Evolutionary conservation across 352 stramenopile genomes (phyloP), one percentile per base, ranked within the genome.

Genomic region (Pythium myriotylum): DNA sequence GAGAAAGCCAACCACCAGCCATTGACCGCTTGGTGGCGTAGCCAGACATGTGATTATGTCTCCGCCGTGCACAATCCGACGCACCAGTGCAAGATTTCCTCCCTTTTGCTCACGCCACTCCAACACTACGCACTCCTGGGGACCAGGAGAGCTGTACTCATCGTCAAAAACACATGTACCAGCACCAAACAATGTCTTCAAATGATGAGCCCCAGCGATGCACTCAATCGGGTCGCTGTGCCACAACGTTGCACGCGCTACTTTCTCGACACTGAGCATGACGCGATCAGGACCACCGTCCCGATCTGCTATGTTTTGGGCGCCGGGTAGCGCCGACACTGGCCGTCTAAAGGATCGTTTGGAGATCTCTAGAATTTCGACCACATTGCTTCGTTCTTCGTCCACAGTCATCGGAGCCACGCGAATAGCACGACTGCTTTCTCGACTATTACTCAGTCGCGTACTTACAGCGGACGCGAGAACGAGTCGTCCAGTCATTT

Each of bases 231-330:
- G 29, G 22, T 86, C 77, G 2, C 67, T 62, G 27, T 87, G 66
- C 8, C 70, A 70, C 16, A 85, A 43, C 14, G 74, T 71, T 39
- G 57, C 19, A 2, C 62, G 59, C 8, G 46, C 8, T 4, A 58
- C 32, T 20, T 83, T 84, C 51, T 89, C 80, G 22, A 91, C 69
- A 41, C 73, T 79, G 1, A 91, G 65, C 67, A 89, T 69, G 16
- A 69, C 72, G 2, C 52, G 62, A 52, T 67, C 59, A 45, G 35
- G 12, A 60, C 26, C 50, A 10, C 9, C 41, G 17, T 26, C 27
- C 39, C 26, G 19, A 14, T 23, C 27, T 35, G 19, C 16, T n/a
- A n/a, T n/a, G 7, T 16, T 43, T n/a, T 40, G 48, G n/a, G 23
- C 13, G 9, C 33, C 27, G 19, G 33, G 24, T 19, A 41, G 46